Base-by-base conservation (phyloP, 2,329 filamentous ascomycete genomes). In the Colletotrichum sp. region DNA sequence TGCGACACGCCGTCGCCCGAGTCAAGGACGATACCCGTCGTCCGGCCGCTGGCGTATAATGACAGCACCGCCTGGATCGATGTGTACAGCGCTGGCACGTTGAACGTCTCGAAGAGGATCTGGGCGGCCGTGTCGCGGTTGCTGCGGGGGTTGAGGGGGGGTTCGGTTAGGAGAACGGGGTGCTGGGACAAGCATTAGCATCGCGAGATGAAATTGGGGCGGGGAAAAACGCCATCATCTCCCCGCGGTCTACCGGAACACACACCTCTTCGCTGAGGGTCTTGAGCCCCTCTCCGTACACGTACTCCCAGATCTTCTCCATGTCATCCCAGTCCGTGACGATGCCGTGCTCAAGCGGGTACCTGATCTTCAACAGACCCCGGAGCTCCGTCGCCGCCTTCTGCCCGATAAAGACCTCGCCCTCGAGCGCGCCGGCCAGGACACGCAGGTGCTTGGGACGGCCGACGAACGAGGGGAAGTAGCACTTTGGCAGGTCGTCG, bases 261-360 rank as follows among this genome's bases (percentile, higher is more conserved):
- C 73, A 18, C 65, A 96, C 94, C 91, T 99, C 97, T 90, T 99
- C 97, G 85, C 96, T 98, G 83, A 98, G 90, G 66, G 96, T 98
- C 89, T 98, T 98, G 81, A 99, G 85, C 78, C 97, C 97, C 82
- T 98, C 96, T 73, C 95, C 95, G 84, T 98, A 99, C 69, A 99
- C 96, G 83, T 98, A 97, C 81, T 97, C 95, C 97, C 97, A 99
- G 86, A 99, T 99, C 87, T 95, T 93, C 89, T 99, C 97, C 97
- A 99, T 99, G 83, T 99, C 97, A 83, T 98, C 97, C 97, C 97
- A 99, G 85, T 99, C 96, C 80, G 97, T 99, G 78, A 99, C 97
- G 81, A 99, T 97, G 80, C 97, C 97, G 84, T 99, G 97, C 87
- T 98, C 97, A 71, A 99, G 88, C 60, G 97, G 97, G 84, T 98